Base-by-base conservation (phyloP, 2,329 filamentous ascomycete genomes). In the Aspergillus japonicus region DNA sequence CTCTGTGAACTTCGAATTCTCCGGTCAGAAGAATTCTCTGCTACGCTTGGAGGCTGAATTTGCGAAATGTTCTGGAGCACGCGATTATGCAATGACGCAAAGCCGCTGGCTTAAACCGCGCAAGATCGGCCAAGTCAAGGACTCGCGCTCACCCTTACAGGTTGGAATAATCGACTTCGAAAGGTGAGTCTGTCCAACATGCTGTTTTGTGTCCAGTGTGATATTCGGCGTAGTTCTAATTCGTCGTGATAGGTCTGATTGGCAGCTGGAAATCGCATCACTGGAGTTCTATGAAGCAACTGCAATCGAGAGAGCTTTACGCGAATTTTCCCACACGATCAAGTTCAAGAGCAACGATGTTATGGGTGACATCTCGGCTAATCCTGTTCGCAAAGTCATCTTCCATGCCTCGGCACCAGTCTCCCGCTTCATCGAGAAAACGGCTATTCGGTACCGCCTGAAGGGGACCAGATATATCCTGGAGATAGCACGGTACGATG, bases 401-500 rank as follows among this genome's bases (percentile, higher is more conserved):
- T 75, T 78, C 29, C 66, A 69, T 0, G 52, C 56, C 4, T 57
- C 61, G 2, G 65, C 68, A 7, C 66, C 68, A 1, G 67, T 78
- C 35, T 68, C 65, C 1, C 64, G 70, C 23, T 68, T 78, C 44
- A 66, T 75, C 7, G 77, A 80, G 56, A 76, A 80, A 50, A 69
- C 75, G 1, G 69, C 75, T 0, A 62, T 79, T 29, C 69, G 70
- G n/a, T 78, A 77, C 54, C 66, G 65, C 2, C 65, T 80, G 47
- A 77, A 74, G 56, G 68, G 70, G 6, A 79, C 77, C 0, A 71
- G 74, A 2, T 78, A 77, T 56, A 69, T 75, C 8, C 69, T 81
- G n/a, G 78, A 80, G 59, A 67, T 81, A 35, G 71, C 75, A 8
- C 74, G 78, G 5, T 79, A 77, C 56, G 78, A 80, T 56, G 66